These are phyloP conservation scores for Tilletia horrida DNA, from an alignment of 1,284 basidiomycete species.

Conservation along the genomic window DNA sequence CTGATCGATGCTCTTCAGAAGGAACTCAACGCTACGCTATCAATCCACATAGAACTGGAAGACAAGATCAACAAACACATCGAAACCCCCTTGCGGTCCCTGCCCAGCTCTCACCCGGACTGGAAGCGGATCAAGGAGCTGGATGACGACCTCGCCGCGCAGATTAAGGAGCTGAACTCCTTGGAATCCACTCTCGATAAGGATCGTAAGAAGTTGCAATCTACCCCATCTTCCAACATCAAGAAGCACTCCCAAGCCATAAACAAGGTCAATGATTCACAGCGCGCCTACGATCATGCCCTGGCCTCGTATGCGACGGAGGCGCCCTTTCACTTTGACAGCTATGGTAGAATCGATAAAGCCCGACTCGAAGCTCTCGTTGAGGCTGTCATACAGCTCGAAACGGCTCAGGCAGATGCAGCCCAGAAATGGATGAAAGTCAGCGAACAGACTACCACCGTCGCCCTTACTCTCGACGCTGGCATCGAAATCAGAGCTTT, in stretches of 20 bases:
- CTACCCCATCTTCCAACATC: slow-evolving; percentile 34
- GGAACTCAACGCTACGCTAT: slow-evolving; percentile 51
- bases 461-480: slow-evolving; percentile 40
- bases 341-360: slow-evolving; percentile 47
- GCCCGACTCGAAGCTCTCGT: slow-evolving; percentile 46
- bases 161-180: slow-evolving; percentile 44
- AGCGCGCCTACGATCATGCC: slow-evolving; percentile 36
- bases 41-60: slow-evolving; percentile 44
- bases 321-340: slow-evolving; percentile 40
- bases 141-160: slow-evolving; percentile 42
- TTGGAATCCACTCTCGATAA: slow-evolving; percentile 49
- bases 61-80: slow-evolving; percentile 50
- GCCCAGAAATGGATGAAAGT: slow-evolving; percentile 41
- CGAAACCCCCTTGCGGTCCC: slow-evolving; percentile 48
- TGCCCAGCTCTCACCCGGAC: slow-evolving; percentile 39
- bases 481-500: slow-evolving; percentile 48
- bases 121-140: slow-evolving; percentile 41
- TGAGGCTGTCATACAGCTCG: slow-evolving; percentile 45
- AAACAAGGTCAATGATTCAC: slow-evolving; percentile 41
- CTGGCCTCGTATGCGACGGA: slow-evolving; percentile 43
- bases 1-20: slow-evolving; percentile 49
- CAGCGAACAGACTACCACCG: slow-evolving; percentile 47
- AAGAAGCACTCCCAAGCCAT: slow-evolving; percentile 42
- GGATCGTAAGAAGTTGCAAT: slow-evolving; percentile 42
- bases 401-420: slow-evolving; percentile 45